Percentiles rank a stretch among this genome's conserved stretches.
phyloP scores from a whole-genome alignment of 352 stramenopile species.

The Globisporangium spinosum region DNA sequence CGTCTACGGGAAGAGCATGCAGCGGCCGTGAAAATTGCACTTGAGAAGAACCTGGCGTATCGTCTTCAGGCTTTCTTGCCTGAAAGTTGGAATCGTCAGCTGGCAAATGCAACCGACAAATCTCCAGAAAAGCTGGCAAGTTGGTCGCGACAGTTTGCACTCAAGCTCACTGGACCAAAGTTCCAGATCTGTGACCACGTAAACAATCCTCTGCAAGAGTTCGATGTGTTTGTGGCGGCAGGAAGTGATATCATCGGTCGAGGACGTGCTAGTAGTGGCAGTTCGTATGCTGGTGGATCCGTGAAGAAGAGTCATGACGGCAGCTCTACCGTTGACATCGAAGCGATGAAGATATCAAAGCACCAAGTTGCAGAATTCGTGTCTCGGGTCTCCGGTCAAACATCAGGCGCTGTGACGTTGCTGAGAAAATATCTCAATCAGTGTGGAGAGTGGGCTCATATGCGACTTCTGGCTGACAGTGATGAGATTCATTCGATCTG shows the following conservation, averaged over 20 bases:
- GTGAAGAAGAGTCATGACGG: neutral
- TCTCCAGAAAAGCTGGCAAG: constrained; percentile 10
- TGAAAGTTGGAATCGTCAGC: constrained; percentile 6
- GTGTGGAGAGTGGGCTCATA: constrained; percentile 50
- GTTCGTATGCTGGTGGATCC: neutral
- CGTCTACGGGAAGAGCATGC: constrained; percentile 65
- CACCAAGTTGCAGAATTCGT: constrained; percentile 19
- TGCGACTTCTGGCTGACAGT: constrained; percentile 28
- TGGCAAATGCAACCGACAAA: constrained; percentile 10
- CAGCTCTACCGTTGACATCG: neutral
- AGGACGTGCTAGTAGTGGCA: neutral
- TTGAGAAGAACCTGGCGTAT: constrained; percentile 60
- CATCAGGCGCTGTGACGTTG: neutral
- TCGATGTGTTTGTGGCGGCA: constrained; percentile 20
- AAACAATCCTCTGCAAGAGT: constrained; percentile 15
- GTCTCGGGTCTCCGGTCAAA: neutral
- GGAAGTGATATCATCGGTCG: constrained; percentile 4
- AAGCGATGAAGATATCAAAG: constrained; percentile 12
- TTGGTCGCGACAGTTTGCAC: constrained; percentile 26
- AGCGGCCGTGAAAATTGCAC: constrained; percentile 50
- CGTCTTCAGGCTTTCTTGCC: constrained; percentile 45
- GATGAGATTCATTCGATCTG: constrained; percentile 43
- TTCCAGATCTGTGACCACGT: constrained; percentile 29
- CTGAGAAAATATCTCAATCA: constrained; percentile 46
- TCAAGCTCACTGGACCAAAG: constrained; percentile 26